A percentile compares a stretch with the other conserved stretches of the same genome.
These are phyloP conservation scores for Eucalyptus regnans DNA, from an alignment of 345 rosid genomes.

Conservation along the genomic window DNA sequence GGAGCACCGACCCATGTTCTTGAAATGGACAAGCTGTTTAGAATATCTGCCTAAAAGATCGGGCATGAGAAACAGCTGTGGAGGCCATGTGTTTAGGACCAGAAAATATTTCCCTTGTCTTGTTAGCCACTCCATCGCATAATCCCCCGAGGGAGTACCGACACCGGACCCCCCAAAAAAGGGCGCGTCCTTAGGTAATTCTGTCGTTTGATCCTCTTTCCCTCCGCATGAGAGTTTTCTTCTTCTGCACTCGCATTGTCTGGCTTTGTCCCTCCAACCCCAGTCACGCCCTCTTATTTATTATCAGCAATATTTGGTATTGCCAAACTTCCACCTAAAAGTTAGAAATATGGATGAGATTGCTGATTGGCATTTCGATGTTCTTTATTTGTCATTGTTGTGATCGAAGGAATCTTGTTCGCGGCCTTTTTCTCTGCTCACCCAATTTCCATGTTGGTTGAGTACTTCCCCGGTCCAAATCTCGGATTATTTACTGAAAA, in stretches of 20 bases:
- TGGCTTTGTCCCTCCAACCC: neutral
- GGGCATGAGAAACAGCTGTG: neutral
- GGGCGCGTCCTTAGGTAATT: neutral
- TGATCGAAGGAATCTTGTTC: too few species aligned
- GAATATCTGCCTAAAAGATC: neutral
- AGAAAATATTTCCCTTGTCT: neutral
- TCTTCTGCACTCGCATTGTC: neutral
- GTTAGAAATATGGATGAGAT: neutral
- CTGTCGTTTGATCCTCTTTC: neutral
- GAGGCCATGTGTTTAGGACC: neutral
- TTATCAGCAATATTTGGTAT: neutral
- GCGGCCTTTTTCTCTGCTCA: neutral
- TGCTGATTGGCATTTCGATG: neutral
- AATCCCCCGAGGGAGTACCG: neutral
- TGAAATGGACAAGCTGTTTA: neutral
- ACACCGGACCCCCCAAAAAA: neutral
- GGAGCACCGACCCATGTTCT: neutral
- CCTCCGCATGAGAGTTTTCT: neutral
- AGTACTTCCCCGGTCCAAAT: neutral
- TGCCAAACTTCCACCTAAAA: neutral
- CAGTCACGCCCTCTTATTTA: neutral
- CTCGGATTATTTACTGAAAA: neutral
- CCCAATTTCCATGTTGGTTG: neutral
- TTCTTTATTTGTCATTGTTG: too few species aligned
- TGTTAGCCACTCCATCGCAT: neutral